A percentile compares a stretch with the other conserved stretches of the same genome.
Evolutionary conservation across 306 rosid genomes (phyloP).

Genomic region (Alnus rubra): DNA sequence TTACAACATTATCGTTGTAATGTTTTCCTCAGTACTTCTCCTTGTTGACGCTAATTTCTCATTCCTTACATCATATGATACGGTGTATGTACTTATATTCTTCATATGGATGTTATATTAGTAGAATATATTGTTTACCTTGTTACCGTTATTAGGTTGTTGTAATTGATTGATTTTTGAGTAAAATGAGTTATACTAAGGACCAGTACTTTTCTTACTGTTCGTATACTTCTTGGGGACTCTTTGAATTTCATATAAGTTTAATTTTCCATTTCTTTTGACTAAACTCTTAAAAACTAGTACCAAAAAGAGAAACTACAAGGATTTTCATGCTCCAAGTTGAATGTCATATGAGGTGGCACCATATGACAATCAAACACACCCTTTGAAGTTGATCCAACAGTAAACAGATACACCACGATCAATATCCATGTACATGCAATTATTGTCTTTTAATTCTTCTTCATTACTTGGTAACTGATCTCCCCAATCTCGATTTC

Average conservation of each 20-base stretch:
- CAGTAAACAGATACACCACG: no score
- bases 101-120: not conserved
- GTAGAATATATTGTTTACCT: no score
- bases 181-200: not conserved
- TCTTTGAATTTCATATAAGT: constrained; percentile 25
- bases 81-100: constrained; percentile 22
- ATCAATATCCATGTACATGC: no score
- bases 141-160: not conserved
- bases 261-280: not conserved
- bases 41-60: constrained; percentile 31
- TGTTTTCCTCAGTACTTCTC: constrained; percentile 16
- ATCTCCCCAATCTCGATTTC: no score
- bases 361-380: not conserved
- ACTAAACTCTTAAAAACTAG: constrained; percentile 9
- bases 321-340: constrained; percentile 28
- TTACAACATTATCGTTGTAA: constrained; percentile 16
- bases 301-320: constrained; percentile 2
- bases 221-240: not conserved
- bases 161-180: not conserved
- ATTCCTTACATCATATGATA: constrained; percentile 35
- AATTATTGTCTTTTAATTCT: no score
- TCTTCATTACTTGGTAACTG: no score
- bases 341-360: constrained; percentile 27
- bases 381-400: no score
- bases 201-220: not conserved